These are phyloP conservation scores for Saccharomyces hybrid DNA, from an alignment of 1,139 yeast species.

Conservation along the genomic window DNA sequence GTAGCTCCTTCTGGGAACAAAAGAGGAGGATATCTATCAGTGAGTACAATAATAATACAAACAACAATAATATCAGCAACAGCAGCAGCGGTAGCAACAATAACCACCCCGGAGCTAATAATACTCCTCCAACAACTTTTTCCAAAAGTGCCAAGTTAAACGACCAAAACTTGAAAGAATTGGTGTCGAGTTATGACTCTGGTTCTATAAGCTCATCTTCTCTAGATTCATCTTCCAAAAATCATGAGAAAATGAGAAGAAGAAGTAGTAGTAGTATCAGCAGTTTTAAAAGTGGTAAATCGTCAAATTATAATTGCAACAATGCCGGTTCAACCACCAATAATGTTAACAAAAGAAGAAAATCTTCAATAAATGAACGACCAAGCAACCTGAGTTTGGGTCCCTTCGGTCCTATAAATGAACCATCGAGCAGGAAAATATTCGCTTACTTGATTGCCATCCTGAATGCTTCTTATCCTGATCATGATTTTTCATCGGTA, in stretches of 20 bases:
- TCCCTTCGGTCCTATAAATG: conserved; percentile 90
- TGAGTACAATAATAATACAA: conserved; percentile 16
- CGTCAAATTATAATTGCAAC: not conserved
- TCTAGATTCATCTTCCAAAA: conserved; percentile 15
- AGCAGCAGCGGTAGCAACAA: conserved; percentile 3
- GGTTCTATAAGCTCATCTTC: conserved; percentile 29
- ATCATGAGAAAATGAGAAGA: conserved; percentile 15
- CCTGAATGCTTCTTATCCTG: conserved; percentile 87
- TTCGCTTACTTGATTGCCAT: conserved; percentile 89
- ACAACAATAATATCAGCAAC: conserved; percentile 2
- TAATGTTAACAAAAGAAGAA: conserved; percentile 12
- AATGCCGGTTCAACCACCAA: not conserved
- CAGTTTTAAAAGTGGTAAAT: not conserved
- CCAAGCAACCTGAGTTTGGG: conserved; percentile 37
- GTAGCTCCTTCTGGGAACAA: conserved; percentile 32
- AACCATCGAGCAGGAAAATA: conserved; percentile 73
- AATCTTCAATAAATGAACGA: conserved; percentile 24
- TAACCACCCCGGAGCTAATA: not conserved
- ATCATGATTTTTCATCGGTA: conserved; percentile 81
- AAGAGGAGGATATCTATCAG: conserved; percentile 32
- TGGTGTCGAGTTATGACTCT: conserved; percentile 23
- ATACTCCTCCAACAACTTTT: conserved; percentile 3
- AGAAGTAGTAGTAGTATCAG: conserved; percentile 17
- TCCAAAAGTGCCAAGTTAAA: conserved; percentile 28
- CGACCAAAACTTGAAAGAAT: conserved; percentile 31